Base-by-base conservation (phyloP, 1,284 basidiomycete genomes). In the Gastroboletus turbinatus region DNA sequence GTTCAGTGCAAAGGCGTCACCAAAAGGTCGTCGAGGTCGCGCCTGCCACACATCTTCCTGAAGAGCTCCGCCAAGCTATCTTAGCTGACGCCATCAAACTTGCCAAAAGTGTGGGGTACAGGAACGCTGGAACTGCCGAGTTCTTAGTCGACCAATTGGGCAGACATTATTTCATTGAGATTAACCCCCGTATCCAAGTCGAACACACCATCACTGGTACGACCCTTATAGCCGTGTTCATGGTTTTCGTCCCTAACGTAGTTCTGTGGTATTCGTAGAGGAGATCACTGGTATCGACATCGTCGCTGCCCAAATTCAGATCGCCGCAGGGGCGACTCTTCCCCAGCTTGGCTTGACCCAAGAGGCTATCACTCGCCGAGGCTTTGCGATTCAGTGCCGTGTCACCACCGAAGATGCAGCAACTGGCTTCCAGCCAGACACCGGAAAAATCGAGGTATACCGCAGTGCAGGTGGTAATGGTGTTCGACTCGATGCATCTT, bases 1-100 rank as follows among this genome's bases (percentile, higher is more conserved):
- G 96, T 75, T 98, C 96, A 29, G 96, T 99, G 29, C 96, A 99
- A 75, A 83, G 96, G 64, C 85, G 96, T 60, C 96, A 99, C 76
- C 96, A 99, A 74, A 98, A 99, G 76, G 96, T 99, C 61, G 97
- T 99, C 61, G 97, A 99, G 76, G 94, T 98, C 48, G 97, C 97
- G 0, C 97, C 97, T 33, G 96, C 97, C 23, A 94, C 90, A 46
- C 93, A 97, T 73, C 84, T 99, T 51, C 87, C 91, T 45, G 95
- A 98, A 62, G 88, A 94, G 67, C 81, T 96, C 58, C 88, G 96
- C 55, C 88, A 95, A 69, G 88, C 88, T 16, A 95, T 99, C 66
- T 78, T 96, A 53, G 67, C 75, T 50, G 95, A 98, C 69, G 96
- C 96, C n/a, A 93, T 98, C 77, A 97, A 90, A 77, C 82, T 98